Conservation (phyloP, 768 basidiomycete genomes). For the Boletus tylopilopsis region DNA sequence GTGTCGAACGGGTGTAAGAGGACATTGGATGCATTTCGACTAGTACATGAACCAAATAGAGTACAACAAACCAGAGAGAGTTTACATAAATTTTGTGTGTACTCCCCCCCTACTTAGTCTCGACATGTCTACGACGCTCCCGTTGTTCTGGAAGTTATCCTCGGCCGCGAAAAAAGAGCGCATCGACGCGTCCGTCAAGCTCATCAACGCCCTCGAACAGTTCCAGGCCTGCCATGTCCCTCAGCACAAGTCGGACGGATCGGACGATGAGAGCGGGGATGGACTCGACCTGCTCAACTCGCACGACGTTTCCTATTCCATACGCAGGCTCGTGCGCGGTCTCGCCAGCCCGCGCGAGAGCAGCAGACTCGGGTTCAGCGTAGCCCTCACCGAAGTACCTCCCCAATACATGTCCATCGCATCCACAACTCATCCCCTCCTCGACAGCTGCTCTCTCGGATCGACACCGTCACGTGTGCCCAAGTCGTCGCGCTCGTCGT, state of each 20-base stretch:
- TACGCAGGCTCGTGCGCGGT: conserved; percentile 81
- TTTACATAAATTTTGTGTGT: too few relatives aligned
- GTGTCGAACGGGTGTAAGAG: conserved; percentile 60
- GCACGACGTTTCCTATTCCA: conserved; percentile 90
- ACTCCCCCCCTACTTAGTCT: too few relatives aligned
- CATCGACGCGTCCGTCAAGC: conserved; percentile 80
- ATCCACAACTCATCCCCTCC: neutral
- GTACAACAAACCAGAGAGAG: conserved; percentile 29
- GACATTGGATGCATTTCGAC: conserved; percentile 69
- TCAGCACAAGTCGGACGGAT: conserved; percentile 37
- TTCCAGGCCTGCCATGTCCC: conserved; percentile 71
- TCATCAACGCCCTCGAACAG: conserved; percentile 75
- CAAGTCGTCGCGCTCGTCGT: conserved; percentile 76
- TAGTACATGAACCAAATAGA: too few relatives aligned
- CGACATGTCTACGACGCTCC: conserved; percentile 84
- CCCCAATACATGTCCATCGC: neutral
- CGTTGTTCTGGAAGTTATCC: conserved; percentile 92
- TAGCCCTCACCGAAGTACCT: conserved; percentile 89
- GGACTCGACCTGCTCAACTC: conserved; percentile 69
- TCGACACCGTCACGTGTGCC: conserved; percentile 71
- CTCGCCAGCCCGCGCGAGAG: conserved; percentile 91
- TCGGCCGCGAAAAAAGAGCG: conserved; percentile 77
- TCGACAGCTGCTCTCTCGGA: conserved; percentile 72
- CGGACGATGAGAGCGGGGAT: conserved; percentile 46
- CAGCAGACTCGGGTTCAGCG: conserved; percentile 91